Conservation (phyloP, 805 yeast species). For the Zygosaccharomyces pseudorouxii region DNA sequence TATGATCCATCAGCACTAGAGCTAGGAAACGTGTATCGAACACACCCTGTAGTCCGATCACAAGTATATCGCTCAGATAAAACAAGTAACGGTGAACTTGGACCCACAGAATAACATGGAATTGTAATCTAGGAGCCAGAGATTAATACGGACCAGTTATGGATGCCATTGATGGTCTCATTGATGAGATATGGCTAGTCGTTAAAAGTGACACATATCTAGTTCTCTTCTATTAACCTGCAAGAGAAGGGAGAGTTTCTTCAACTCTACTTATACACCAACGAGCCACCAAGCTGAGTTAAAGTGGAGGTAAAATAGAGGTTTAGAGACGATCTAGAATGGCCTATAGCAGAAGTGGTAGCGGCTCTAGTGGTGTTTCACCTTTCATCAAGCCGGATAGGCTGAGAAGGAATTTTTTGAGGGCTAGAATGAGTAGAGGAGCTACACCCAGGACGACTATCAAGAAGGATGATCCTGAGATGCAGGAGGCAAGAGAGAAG, state of each 20-base stretch:
- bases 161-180: background rate
- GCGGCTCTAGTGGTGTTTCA: constrained; percentile 26
- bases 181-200: background rate
- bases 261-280: background rate
- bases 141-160: background rate
- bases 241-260: constrained; percentile 3
- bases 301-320: background rate
- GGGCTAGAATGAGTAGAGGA: constrained; percentile 25
- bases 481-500: constrained; percentile 25
- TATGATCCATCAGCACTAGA: too few species aligned
- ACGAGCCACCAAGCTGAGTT: background rate
- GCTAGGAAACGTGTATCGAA: too few species aligned
- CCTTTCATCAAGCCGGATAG: constrained; percentile 37
- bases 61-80: too few species aligned
- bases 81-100: background rate
- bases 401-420: constrained; percentile 33
- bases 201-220: background rate
- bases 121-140: background rate
- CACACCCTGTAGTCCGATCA: too few species aligned
- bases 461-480: constrained; percentile 35
- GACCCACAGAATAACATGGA: background rate
- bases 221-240: background rate
- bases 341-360: constrained; percentile 13
- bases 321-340: background rate
- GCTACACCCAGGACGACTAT: constrained; percentile 22